Evolutionary conservation across 768 basidiomycete species (phyloP).

Genomic region (Tulasnella sp.): DNA sequence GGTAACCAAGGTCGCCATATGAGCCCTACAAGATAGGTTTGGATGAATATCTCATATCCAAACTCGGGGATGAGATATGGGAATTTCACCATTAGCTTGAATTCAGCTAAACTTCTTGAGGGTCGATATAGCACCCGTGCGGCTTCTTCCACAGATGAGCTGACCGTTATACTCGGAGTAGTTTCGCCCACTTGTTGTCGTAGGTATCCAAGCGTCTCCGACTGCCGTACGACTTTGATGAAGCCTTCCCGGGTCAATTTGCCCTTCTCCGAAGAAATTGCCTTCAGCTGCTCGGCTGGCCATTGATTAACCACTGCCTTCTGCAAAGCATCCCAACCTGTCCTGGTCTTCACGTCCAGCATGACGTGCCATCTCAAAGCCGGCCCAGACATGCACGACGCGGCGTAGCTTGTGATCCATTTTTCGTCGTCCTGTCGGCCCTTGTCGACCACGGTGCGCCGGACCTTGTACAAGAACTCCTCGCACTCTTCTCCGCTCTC

Average conservation of each 20-base stretch:
- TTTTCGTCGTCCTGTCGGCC: not conserved
- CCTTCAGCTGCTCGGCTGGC: not conserved
- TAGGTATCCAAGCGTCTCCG: not conserved
- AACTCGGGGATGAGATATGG: too few relatives aligned
- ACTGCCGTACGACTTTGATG: not conserved
- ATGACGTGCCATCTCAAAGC: not conserved
- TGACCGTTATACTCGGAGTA: not conserved
- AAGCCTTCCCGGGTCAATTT: not conserved
- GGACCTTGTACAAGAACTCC: not conserved
- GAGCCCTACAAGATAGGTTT: not conserved
- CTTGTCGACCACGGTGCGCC: not conserved
- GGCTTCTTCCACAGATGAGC: not conserved
- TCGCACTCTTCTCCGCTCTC: constrained; percentile 7
- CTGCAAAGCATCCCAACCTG: not conserved
- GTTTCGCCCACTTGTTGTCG: not conserved
- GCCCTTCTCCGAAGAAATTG: not conserved
- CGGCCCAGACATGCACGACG: not conserved
- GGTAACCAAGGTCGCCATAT: not conserved
- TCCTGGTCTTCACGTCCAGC: not conserved
- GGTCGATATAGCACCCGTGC: not conserved
- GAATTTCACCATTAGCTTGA: not conserved
- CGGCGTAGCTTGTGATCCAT: constrained; percentile 9
- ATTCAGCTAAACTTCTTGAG: not conserved
- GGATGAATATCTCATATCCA: not conserved
- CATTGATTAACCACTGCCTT: not conserved